phyloP scores from a whole-genome alignment of 306 rosid species.

The Lathyrus sativus region DNA sequence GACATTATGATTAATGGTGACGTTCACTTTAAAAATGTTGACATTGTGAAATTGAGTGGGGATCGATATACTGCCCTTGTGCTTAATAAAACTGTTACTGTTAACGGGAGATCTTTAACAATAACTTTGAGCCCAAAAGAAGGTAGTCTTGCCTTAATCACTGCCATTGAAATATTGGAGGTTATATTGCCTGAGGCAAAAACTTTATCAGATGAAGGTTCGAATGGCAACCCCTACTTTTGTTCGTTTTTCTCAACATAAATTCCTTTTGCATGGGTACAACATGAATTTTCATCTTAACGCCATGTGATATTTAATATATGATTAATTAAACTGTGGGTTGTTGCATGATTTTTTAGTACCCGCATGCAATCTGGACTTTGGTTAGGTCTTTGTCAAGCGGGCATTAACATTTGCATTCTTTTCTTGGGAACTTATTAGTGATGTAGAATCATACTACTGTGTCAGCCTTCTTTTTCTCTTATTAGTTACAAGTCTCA shows the following conservation, averaged over 20 bases:
- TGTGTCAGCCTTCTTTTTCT: slow-evolving; percentile 16
- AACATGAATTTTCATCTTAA: slow-evolving; percentile 21
- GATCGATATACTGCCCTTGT: slow-evolving; percentile 74
- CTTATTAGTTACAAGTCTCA: slow-evolving; percentile 11
- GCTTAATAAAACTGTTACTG: slow-evolving; percentile 70
- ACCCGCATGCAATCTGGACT: slow-evolving; percentile 3
- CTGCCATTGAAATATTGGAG: slow-evolving; percentile 87
- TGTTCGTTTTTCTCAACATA: neutral
- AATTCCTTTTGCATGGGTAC: neutral
- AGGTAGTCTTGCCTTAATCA: slow-evolving; percentile 67
- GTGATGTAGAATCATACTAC: slow-evolving; percentile 24
- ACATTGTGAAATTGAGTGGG: slow-evolving; percentile 72
- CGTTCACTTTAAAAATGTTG: slow-evolving; percentile 54
- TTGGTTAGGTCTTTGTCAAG: slow-evolving; percentile 23
- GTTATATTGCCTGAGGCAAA: slow-evolving; percentile 63
- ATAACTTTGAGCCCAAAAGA: slow-evolving; percentile 63
- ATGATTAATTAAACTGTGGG: slow-evolving; percentile 22
- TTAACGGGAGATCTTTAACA: slow-evolving; percentile 79
- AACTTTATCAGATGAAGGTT: slow-evolving; percentile 89
- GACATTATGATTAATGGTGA: slow-evolving; percentile 74
- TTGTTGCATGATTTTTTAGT: slow-evolving; percentile 29
- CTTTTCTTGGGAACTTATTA: slow-evolving; percentile 19
- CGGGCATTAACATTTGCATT: slow-evolving; percentile 7
- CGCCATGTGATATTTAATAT: slow-evolving; percentile 6
- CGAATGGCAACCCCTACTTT: slow-evolving; percentile 5